A percentile compares a stretch with the other conserved stretches of the same genome.
These are phyloP conservation scores for Podochytrium sp. DNA, from an alignment of 192 early-diverging fungal genomes.

Conservation along the genomic window DNA sequence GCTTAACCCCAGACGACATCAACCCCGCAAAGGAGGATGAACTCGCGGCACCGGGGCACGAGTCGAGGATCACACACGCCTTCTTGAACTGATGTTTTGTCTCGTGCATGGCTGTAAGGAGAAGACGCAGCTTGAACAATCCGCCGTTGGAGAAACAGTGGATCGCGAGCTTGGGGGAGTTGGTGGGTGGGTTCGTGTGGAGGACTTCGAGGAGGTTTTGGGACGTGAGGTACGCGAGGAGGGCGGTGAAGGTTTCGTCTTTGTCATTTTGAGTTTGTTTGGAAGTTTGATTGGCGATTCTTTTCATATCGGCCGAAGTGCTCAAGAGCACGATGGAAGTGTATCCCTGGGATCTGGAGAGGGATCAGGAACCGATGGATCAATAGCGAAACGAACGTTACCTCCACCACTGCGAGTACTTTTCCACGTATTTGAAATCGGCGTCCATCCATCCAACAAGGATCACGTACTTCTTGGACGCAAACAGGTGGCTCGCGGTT, in stretches of 20 bases:
- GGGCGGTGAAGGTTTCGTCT: too few relatives aligned
- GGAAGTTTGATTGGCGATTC: neutral
- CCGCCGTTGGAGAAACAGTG: neutral
- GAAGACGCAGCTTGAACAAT: neutral
- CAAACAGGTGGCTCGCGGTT: neutral
- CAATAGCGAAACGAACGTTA: neutral
- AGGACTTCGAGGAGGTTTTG: neutral
- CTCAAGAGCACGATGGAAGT: neutral
- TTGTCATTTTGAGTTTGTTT: too few relatives aligned
- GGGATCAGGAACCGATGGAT: too few relatives aligned
- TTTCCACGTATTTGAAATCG: conserved; percentile 4
- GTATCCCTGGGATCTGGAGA: neutral
- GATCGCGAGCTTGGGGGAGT: neutral
- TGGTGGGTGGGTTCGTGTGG: neutral
- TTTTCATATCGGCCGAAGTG: neutral
- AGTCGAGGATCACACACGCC: neutral
- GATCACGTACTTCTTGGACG: neutral
- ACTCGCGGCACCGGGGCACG: neutral
- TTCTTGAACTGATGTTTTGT: neutral
- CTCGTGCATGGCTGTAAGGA: neutral
- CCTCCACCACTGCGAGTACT: conserved; percentile 14
- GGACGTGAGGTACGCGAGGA: neutral
- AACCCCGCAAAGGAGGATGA: neutral
- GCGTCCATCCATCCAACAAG: conserved; percentile 14
- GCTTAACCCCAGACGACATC: neutral